Percentiles rank a stretch among this genome's conserved stretches.
Conservation (phyloP, 805 yeast genomes). For the Metschnikowia reukaufii region DNA sequence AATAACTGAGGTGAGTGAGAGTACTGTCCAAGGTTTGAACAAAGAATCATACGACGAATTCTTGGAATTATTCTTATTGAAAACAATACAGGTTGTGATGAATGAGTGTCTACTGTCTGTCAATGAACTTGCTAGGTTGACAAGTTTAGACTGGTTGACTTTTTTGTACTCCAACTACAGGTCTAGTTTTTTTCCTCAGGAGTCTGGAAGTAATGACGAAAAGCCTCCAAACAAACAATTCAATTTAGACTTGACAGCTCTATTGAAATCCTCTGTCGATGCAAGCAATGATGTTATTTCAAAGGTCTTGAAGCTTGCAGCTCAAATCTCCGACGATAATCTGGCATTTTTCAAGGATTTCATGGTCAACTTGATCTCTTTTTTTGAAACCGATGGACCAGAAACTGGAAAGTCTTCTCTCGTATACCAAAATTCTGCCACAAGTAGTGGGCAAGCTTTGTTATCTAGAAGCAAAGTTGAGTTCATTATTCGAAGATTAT, state of each 20-base stretch:
- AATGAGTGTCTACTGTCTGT: conserved; percentile 48
- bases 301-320: conserved; percentile 67
- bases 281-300: conserved; percentile 77
- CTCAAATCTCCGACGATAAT: conserved; percentile 72
- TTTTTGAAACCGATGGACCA: conserved; percentile 62
- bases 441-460: conserved; percentile 11
- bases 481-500: conserved; percentile 78
- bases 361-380: conserved; percentile 63
- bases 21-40: conserved; percentile 47
- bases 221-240: conserved; percentile 21
- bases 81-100: conserved; percentile 70
- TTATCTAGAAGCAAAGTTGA: conserved; percentile 63
- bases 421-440: conserved; percentile 4
- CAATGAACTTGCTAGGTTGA: conserved; percentile 77
- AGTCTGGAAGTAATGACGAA: conserved; percentile 27
- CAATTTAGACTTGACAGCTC: conserved; percentile 61
- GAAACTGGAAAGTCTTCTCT: conserved; percentile 33
- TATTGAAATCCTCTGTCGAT: conserved; percentile 66
- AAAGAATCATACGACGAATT: conserved; percentile 42
- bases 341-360: conserved; percentile 76
- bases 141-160: conserved; percentile 86
- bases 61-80: conserved; percentile 36
- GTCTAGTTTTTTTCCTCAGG: conserved; percentile 30
- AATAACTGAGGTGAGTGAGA: conserved; percentile 48
- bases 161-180: conserved; percentile 70